Percentiles rank a stretch among this genome's conserved stretches.
These are phyloP conservation scores for Gremmenia infestans DNA, from an alignment of 2,329 filamentous ascomycete genomes.

Conservation along the genomic window DNA sequence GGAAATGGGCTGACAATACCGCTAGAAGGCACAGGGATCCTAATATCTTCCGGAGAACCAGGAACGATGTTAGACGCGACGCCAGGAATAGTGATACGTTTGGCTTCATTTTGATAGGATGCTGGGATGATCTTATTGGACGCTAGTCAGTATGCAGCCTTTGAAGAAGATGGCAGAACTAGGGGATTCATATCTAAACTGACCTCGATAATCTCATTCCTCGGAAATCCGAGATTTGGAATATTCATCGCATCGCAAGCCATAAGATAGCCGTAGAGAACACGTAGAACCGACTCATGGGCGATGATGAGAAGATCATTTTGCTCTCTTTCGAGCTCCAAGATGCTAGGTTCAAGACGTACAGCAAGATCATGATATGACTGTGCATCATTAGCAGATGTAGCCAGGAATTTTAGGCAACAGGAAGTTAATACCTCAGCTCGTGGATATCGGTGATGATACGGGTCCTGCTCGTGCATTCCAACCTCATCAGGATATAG, in stretches of 20 bases:
- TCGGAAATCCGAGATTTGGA: slow-evolving; percentile 85
- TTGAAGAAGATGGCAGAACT: neutral
- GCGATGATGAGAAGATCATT: slow-evolving; percentile 98
- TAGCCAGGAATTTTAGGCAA: slow-evolving; percentile 5
- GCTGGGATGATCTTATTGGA: slow-evolving; percentile 73
- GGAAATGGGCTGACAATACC: slow-evolving; percentile 33
- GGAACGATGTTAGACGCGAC: slow-evolving; percentile 62
- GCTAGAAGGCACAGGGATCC: slow-evolving; percentile 66
- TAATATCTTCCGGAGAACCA: slow-evolving; percentile 73
- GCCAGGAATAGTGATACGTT: slow-evolving; percentile 77
- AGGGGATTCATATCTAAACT: slow-evolving; percentile 12
- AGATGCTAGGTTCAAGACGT: slow-evolving; percentile 92
- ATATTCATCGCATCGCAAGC: slow-evolving; percentile 95
- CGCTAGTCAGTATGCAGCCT: neutral
- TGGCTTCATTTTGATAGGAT: slow-evolving; percentile 94
- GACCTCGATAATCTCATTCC: slow-evolving; percentile 93
- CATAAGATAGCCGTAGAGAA: slow-evolving; percentile 97
- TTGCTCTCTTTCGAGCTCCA: slow-evolving; percentile 93
- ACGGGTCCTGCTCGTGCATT: slow-evolving; percentile 91
- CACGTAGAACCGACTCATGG: slow-evolving; percentile 94
- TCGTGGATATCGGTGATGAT: slow-evolving; percentile 92
- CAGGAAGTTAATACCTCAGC: slow-evolving; percentile 64
- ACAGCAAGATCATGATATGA: slow-evolving; percentile 99
- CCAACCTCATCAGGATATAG: slow-evolving; percentile 86
- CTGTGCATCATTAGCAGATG: slow-evolving; percentile 41